Evolutionary conservation across 495 filamentous ascomycete genomes (phyloP), one percentile per base, ranked within the genome.

Genomic region (Aspergillus heteromorphus): DNA sequence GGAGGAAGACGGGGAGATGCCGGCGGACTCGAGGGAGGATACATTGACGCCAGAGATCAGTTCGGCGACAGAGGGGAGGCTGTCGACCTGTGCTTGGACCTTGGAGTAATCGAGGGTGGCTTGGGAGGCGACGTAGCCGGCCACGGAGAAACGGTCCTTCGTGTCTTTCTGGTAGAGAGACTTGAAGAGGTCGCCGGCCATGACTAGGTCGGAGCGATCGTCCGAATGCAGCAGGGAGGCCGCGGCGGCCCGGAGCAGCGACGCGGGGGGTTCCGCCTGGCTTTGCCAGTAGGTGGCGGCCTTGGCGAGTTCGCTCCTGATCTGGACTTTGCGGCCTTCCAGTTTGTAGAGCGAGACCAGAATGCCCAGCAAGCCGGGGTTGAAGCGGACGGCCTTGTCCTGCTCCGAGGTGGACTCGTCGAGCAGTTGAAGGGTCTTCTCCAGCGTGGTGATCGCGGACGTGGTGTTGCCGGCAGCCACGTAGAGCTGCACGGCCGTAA

Each of bases 401-500:
- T 78, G 65, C 49, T 83, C 66, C 11, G 84, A 80, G 8, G 76
- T 77, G 10, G 83, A 83, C 30, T 80, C 70, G 58, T 92, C 88
- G n/a, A 96, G 78, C 16, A 78, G 79, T 54, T 78, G 81, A 36
- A 95, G 76, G 58, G 90, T 87, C 11, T 78, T 73, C 61, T 95
- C 89, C 16, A 99, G 73, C 6, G 89, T 78, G 40, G 73, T 76
- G 50, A 91, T 84, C 2, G 95, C 93, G 4, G 86, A 83, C 17
- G 79, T 84, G 48, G 83, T 82, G 65, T 96, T 96, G 27, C 87
- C 82, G 34, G 75, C 79, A 40, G 81, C 75, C 14, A 96, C 74
- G 61, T 95, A 92, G 34, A 97, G 81, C 65, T 97, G 91, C 6
- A 92, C 81, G 16, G 90, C 82, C 11, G 89, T 92, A 38, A 97